phyloP scores from a whole-genome alignment of 2,329 filamentous ascomycete species.

The Scedosporium minutisporum region DNA sequence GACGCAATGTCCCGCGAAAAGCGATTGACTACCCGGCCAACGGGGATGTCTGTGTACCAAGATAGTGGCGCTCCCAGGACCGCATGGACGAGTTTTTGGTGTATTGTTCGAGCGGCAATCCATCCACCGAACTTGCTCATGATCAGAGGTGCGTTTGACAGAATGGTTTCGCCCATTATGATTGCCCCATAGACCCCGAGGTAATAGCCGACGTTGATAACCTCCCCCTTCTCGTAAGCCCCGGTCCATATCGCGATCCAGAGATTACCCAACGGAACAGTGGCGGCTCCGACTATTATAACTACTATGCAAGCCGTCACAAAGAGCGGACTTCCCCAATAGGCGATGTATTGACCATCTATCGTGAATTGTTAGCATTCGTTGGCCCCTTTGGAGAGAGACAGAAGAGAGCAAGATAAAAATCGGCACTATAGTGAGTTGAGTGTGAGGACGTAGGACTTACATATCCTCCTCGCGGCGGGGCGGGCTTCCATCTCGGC shows the following conservation, averaged over 20 bases:
- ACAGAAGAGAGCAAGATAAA: neutral
- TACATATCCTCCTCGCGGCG: conserved; percentile 7
- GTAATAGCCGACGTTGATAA: conserved; percentile 39
- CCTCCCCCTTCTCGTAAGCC: conserved; percentile 19
- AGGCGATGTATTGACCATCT: conserved; percentile 31
- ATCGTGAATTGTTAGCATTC: neutral
- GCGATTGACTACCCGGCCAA: conserved; percentile 44
- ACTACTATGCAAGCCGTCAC: conserved; percentile 5
- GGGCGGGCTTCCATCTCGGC: conserved; percentile 9
- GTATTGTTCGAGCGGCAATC: conserved; percentile 43
- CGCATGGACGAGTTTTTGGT: conserved; percentile 40
- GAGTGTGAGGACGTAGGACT: neutral
- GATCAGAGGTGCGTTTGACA: conserved; percentile 31
- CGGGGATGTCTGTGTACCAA: conserved; percentile 46
- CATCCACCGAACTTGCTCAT: conserved; percentile 46
- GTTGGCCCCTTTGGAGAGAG: neutral
- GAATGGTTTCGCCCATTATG: conserved; percentile 31
- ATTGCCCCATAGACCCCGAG: conserved; percentile 41
- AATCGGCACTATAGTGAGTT: neutral
- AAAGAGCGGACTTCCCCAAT: conserved; percentile 30
- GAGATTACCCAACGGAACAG: conserved; percentile 13
- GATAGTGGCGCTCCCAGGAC: conserved; percentile 44
- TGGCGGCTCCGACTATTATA: neutral
- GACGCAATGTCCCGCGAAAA: conserved; percentile 49
- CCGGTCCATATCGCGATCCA: conserved; percentile 40